Evolutionary conservation across 495 filamentous ascomycete genomes (phyloP).

Genomic region (Pyrenula aspistea): DNA sequence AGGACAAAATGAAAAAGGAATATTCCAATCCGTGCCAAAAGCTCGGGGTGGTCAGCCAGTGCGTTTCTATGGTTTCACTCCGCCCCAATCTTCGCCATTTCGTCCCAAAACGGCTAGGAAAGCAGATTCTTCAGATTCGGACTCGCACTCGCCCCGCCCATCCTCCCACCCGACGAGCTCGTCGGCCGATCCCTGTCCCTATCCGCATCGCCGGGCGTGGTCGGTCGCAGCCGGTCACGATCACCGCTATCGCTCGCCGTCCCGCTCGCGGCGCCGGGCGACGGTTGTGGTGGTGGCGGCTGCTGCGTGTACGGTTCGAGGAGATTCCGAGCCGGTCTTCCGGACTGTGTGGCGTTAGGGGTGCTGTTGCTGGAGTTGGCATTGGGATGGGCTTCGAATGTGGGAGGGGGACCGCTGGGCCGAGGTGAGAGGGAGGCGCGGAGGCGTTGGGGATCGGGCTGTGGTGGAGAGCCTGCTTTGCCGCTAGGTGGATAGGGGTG

Average conservation of each 20-base stretch:
- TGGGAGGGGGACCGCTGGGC: conserved; percentile 23
- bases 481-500: conserved; percentile 10
- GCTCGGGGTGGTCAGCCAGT: no score
- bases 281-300: conserved; percentile 30
- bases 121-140: conserved; percentile 66
- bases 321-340: conserved; percentile 26
- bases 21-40: no score
- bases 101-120: conserved; percentile 40
- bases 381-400: not conserved
- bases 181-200: conserved; percentile 22
- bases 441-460: conserved; percentile 22
- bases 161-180: conserved; percentile 18
- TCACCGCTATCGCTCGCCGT: conserved; percentile 4
- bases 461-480: conserved; percentile 19
- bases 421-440: conserved; percentile 26
- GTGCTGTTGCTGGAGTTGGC: conserved; percentile 18
- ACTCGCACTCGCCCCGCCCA: conserved; percentile 54
- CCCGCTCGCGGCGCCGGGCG: conserved; percentile 25
- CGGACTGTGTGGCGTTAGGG: conserved; percentile 24
- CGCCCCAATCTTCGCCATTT: no score
- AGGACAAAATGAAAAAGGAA: no score
- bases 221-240: conserved; percentile 19
- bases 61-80: no score
- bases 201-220: conserved; percentile 21
- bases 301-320: conserved; percentile 32